phyloP scores from a whole-genome alignment of 1,139 yeast genomes.

The Lizanozyma gosingica region DNA sequence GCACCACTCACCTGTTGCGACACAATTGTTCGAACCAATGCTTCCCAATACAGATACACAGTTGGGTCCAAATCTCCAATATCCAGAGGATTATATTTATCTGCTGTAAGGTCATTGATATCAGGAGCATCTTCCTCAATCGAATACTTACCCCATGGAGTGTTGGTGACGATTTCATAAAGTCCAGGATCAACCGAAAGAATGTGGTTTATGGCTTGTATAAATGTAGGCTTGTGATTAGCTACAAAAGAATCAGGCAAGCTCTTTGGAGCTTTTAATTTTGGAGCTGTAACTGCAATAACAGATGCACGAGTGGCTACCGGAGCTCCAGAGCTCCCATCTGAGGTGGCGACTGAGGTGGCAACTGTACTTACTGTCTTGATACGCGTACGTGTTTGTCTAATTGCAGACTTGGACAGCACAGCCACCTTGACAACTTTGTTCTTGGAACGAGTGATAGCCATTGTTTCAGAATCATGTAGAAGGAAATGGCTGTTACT shows the following conservation, averaged over 20 bases:
- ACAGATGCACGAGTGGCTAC: too few species aligned
- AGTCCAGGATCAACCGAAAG: conserved; percentile 35
- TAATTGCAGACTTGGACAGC: too few species aligned
- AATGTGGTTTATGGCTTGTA: conserved; percentile 32
- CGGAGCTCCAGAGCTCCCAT: too few species aligned
- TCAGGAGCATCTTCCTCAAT: conserved; percentile 11
- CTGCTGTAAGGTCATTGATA: conserved; percentile 7
- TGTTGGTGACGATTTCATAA: conserved; percentile 23
- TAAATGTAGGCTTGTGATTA: conserved; percentile 36
- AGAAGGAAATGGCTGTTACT: too few species aligned
- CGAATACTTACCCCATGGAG: conserved; percentile 23
- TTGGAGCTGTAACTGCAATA: neutral
- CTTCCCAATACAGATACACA: conserved; percentile 23
- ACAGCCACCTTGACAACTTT: too few species aligned
- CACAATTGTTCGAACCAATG: conserved; percentile 39
- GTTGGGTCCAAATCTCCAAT: neutral
- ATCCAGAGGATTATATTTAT: conserved; percentile 24
- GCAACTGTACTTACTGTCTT: neutral
- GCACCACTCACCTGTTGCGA: conserved; percentile 83
- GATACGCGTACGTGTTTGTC: too few species aligned
- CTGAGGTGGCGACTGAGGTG: too few species aligned
- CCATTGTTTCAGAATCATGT: too few species aligned
- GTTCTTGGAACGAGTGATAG: neutral
- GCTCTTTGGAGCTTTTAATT: neutral
- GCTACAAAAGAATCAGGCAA: conserved; percentile 34